Evolutionary conservation across 1,284 basidiomycete genomes (phyloP), one percentile per base, ranked within the genome.

Genomic region (Malassezia equina): DNA sequence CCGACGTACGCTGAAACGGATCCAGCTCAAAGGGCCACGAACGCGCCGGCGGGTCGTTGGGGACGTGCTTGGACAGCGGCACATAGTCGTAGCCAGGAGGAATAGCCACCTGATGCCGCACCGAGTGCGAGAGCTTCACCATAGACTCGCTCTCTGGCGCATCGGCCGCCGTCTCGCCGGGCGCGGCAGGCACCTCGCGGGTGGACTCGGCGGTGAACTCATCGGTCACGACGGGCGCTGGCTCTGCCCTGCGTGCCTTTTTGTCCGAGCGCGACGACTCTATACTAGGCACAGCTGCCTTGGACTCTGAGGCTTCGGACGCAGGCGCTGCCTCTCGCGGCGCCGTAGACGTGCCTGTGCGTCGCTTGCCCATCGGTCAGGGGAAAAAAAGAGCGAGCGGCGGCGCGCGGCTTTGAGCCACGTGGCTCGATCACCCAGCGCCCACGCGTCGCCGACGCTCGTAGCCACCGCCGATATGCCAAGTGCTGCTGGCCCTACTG

Each of bases 21-120:
- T 99, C 94, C 52, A 99, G 81, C 45, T 84, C 86, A 79, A 99
- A 99, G 60, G 90, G 89, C 80, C 96, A 99, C 71, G 86, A 84
- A 53, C 89, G 82, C 33, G 85, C 90, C 0, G 93, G 90, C 67
- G 93, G 90, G 52, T 85, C 81, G 27, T 87, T 86, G 24, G 91
- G 86, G n/a, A 88, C 81, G 76, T 99, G 93, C 72, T 88, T 81
- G 13, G 87, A 83, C 60, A 98, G 93, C 1, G 93, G 88, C 39
- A 86, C 76, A 76, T 98, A 98, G 63, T 85, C 83, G 75, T 90
- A 98, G 43, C 84, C 84, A 24, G 89, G 86, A 7, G 94, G 94
- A 9, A 98, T 83, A 1, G 90, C 90, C 45, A 98, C 94, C 83
- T 95, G 86, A 75, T 91, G 89, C 51, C 88, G 82, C 54, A 90